Percentiles rank a stretch among this genome's conserved stretches.
These are phyloP conservation scores for Danielozyma ontarioensis DNA, from an alignment of 805 yeast species.

Conservation along the genomic window DNA sequence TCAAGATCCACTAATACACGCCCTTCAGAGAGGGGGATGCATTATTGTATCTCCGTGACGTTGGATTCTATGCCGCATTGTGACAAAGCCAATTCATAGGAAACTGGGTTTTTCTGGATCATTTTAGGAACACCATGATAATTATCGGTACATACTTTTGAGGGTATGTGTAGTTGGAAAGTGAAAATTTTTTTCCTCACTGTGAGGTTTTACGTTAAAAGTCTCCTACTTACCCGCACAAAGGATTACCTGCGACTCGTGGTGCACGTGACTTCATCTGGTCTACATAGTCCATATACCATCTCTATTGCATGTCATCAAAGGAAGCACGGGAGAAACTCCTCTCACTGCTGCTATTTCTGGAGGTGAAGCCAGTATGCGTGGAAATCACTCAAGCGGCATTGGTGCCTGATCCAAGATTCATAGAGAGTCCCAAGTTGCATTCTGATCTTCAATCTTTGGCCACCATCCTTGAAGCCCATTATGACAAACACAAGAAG, in stretches of 20 bases:
- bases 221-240: no score
- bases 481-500: constrained; percentile 2
- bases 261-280: no score
- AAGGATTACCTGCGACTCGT: no score
- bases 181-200: no score
- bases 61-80: not conserved
- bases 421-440: constrained; percentile 7
- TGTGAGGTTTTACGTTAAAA: no score
- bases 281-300: no score
- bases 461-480: constrained; percentile 9
- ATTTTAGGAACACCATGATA: constrained; percentile 20
- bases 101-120: constrained; percentile 25
- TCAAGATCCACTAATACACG: not conserved
- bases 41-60: not conserved
- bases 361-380: constrained; percentile 24
- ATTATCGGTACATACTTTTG: constrained; percentile 8
- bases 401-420: constrained; percentile 6
- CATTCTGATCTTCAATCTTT: constrained; percentile 6
- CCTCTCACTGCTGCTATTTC: constrained; percentile 24
- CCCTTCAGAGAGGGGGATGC: not conserved
- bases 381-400: constrained; percentile 21
- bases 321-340: no score
- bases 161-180: constrained; percentile 2
- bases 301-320: no score
- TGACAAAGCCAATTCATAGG: constrained; percentile 1